A percentile compares a stretch with the other conserved stretches of the same genome.
Conservation (phyloP, 228 moss, liverwort and hornwort genomes). For the Sphagnum magellanicum region DNA sequence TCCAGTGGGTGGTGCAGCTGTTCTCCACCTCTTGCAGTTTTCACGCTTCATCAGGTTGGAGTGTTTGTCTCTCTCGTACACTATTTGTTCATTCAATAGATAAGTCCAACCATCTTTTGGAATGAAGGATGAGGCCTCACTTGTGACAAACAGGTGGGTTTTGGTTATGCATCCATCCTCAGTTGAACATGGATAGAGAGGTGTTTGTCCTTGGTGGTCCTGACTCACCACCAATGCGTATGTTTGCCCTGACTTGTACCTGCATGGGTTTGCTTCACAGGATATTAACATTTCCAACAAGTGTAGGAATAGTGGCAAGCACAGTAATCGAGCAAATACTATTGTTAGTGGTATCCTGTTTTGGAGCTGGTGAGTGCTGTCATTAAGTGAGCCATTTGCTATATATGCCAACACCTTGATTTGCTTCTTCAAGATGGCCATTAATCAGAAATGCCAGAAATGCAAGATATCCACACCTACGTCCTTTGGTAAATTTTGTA, state of each 20-base stretch:
- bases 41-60: slow-evolving; percentile 64
- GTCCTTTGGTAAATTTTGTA: no score
- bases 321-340: slow-evolving; percentile 61
- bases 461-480: no score
- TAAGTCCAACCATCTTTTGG: no score
- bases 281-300: slow-evolving; percentile 54
- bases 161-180: no score
- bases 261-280: slow-evolving; percentile 17
- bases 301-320: slow-evolving; percentile 60
- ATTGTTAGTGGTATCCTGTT: slow-evolving; percentile 51
- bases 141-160: no score
- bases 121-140: no score
- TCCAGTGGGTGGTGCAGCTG: slow-evolving; percentile 18
- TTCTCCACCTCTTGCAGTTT: slow-evolving; percentile 73
- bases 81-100: no score
- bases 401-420: no score
- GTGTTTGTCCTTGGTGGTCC: neutral
- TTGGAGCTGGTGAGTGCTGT: slow-evolving; percentile 54
- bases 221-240: neutral
- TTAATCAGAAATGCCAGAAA: no score
- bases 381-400: neutral
- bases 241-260: neutral
- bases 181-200: neutral
- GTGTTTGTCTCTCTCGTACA: neutral
- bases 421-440: no score